These are phyloP conservation scores for Chlorella vulgaris DNA, from an alignment of 139 green algal genomes.

Conservation along the genomic window DNA sequence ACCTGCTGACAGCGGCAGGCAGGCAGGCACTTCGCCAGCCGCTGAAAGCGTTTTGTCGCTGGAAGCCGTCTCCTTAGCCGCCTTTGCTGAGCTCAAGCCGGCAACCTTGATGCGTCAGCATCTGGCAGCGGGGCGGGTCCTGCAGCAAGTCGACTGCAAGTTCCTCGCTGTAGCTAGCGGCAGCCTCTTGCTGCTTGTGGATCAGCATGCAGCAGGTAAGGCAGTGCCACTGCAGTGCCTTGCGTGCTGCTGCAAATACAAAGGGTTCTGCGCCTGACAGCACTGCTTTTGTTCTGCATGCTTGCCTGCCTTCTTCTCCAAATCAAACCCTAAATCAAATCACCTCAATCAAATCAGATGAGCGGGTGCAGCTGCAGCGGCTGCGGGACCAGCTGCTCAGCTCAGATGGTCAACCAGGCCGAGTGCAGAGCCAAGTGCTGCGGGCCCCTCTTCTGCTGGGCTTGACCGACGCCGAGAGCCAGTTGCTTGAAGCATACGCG, in stretches of 20 bases:
- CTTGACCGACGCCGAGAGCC: conserved; percentile 34
- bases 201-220: conserved; percentile 82
- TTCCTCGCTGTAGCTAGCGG: conserved; percentile 59
- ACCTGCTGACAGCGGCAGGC: no score
- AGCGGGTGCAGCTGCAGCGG: conserved; percentile 74
- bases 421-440: neutral
- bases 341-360: no score
- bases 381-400: conserved; percentile 42
- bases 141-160: conserved; percentile 65
- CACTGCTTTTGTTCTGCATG: neutral
- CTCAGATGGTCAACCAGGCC: neutral
- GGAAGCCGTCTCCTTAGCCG: neutral
- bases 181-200: conserved; percentile 63
- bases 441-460: conserved; percentile 31
- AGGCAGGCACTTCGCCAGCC: neutral
- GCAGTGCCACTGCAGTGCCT: neutral
- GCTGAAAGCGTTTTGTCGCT: neutral
- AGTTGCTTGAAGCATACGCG: conserved; percentile 36
- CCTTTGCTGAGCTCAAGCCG: conserved; percentile 28
- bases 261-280: no score
- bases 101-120: conserved; percentile 30
- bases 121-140: conserved; percentile 29
- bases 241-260: no score
- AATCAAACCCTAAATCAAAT: no score
- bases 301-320: neutral